These are phyloP conservation scores for Leccinellum rugosiceps DNA, from an alignment of 768 basidiomycete species.

Conservation along the genomic window DNA sequence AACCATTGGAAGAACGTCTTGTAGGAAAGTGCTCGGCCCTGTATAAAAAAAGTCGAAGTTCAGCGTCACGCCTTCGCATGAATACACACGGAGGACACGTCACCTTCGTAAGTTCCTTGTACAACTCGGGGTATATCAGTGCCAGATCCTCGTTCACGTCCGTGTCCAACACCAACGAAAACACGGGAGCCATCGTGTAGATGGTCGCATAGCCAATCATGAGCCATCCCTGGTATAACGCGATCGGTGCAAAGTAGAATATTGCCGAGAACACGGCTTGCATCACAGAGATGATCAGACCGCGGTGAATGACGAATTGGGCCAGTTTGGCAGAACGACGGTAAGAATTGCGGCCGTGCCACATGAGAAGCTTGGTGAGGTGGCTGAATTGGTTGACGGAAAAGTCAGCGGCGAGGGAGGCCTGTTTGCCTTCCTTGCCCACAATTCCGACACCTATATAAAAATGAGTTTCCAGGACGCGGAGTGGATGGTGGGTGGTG, in stretches of 20 bases:
- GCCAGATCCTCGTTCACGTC: slow-evolving; percentile 97
- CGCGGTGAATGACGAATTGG: slow-evolving; percentile 97
- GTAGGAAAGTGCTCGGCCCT: slow-evolving; percentile 93
- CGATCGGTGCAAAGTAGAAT: slow-evolving; percentile 94
- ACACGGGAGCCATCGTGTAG: slow-evolving; percentile 98
- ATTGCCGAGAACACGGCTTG: slow-evolving; percentile 95
- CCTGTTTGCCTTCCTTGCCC: slow-evolving; percentile 98
- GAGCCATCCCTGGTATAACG: slow-evolving; percentile 96
- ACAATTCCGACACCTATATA: slow-evolving; percentile 88
- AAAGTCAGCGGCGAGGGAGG: slow-evolving; percentile 98
- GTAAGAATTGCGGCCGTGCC: slow-evolving; percentile 99
- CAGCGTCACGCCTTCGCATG: background rate
- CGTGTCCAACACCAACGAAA: slow-evolving; percentile 91
- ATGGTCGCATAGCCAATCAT: slow-evolving; percentile 96
- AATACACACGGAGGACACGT: background rate
- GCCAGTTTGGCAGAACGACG: slow-evolving; percentile 96
- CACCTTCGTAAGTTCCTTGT: slow-evolving; percentile 97
- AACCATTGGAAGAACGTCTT: slow-evolving; percentile 99
- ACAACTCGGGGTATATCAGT: slow-evolving; percentile 92
- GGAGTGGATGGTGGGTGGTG: background rate
- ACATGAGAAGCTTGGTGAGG: slow-evolving; percentile 93
- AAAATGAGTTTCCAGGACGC: background rate
- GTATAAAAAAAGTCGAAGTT: background rate
- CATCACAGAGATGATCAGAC: slow-evolving; percentile 95
- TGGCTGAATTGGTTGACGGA: slow-evolving; percentile 96